These are phyloP conservation scores for Magnaporthiopsis poae DNA, from an alignment of 2,329 filamentous ascomycete genomes.

Conservation along the genomic window DNA sequence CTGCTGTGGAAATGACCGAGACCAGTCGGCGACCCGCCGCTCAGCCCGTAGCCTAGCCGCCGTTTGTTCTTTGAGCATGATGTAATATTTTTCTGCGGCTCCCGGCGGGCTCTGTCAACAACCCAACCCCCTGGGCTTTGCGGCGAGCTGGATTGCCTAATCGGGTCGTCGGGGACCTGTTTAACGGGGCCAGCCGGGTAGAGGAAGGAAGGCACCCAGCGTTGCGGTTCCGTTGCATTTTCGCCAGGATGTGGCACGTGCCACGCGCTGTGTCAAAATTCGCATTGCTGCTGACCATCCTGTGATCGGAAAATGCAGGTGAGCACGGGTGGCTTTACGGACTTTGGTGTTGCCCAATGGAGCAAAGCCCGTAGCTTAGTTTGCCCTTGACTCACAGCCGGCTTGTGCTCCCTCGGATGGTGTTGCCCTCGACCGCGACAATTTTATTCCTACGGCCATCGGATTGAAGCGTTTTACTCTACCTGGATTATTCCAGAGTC, in stretches of 20 bases:
- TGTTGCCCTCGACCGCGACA: not conserved
- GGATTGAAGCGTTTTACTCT: no score
- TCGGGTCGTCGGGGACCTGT: not conserved
- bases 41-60: not conserved
- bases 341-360: not conserved
- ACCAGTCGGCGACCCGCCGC: no score
- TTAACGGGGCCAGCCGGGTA: not conserved
- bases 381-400: not conserved
- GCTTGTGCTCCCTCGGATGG: not conserved
- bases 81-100: not conserved
- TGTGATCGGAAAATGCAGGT: no score
- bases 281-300: no score
- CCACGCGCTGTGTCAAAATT: not conserved
- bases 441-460: no score
- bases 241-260: not conserved
- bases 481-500: no score
- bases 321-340: not conserved
- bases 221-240: slow-evolving; percentile 2
- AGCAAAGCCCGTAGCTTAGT: not conserved
- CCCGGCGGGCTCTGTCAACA: no score
- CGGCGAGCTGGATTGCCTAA: not conserved
- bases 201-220: not conserved
- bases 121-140: not conserved
- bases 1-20: not conserved
- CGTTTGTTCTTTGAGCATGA: not conserved